Evolutionary conservation across 306 rosid genomes (phyloP).

Genomic region (Senna tora): DNA sequence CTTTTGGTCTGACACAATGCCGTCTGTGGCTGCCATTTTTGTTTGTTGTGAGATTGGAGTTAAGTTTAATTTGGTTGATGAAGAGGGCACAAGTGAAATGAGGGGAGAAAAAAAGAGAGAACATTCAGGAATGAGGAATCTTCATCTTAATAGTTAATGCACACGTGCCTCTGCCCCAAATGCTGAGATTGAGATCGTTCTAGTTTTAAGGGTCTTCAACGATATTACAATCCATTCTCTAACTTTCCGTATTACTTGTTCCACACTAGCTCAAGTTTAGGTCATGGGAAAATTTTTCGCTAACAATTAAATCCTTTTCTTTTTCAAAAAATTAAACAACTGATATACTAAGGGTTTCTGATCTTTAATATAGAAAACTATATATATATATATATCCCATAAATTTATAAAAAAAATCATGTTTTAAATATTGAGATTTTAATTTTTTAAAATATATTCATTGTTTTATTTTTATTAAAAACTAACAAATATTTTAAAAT

Average conservation of each 20-base stretch:
- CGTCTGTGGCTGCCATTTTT: conserved; percentile 45
- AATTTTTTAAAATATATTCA: too few species aligned
- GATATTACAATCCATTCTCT: not conserved
- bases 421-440: too few species aligned
- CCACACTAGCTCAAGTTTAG: conserved; percentile 15
- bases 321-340: too few species aligned
- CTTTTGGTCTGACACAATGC: conserved; percentile 21
- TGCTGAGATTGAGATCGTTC: conserved; percentile 20
- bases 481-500: too few species aligned
- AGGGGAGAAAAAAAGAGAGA: not conserved
- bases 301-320: not conserved
- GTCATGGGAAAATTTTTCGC: not conserved
- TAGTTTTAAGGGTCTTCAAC: not conserved
- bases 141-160: conserved; percentile 8
- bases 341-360: too few species aligned
- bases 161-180: conserved; percentile 30
- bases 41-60: conserved; percentile 1
- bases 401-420: too few species aligned
- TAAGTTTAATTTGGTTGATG: not conserved
- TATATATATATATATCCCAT: too few species aligned
- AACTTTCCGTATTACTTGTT: conserved; percentile 38
- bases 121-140: not conserved
- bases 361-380: too few species aligned
- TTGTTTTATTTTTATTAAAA: too few species aligned
- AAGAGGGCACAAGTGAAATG: not conserved